phyloP scores from a whole-genome alignment of 2,329 filamentous ascomycete species.

The Coleophoma eucalyptorum region DNA sequence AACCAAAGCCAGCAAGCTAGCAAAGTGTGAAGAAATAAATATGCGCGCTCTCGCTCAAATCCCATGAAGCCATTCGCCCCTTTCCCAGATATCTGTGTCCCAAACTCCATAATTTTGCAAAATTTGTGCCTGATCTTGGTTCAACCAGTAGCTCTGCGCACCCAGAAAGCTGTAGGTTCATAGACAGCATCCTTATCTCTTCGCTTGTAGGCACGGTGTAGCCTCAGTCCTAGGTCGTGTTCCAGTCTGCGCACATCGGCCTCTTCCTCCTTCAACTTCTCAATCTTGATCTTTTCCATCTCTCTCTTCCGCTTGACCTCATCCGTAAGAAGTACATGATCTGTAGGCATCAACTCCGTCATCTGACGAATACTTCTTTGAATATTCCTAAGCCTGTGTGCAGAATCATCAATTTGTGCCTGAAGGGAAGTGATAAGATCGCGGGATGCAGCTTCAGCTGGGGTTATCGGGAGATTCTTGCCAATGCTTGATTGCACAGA shows the following conservation, averaged over 20 bases:
- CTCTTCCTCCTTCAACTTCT: conserved; percentile 61
- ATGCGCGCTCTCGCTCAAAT: background rate
- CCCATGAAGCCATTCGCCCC: background rate
- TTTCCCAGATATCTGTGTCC: background rate
- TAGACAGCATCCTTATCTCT: conserved; percentile 62
- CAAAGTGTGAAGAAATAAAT: background rate
- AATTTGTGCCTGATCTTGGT: background rate
- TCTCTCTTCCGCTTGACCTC: conserved; percentile 56
- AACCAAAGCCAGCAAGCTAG: background rate
- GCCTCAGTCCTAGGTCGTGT: conserved; percentile 72
- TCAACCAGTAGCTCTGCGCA: conserved; percentile 69
- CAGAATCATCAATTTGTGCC: conserved; percentile 60
- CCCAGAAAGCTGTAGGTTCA: conserved; percentile 71
- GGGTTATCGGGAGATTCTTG: conserved; percentile 57
- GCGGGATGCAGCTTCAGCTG: conserved; percentile 54
- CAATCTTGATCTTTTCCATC: conserved; percentile 60
- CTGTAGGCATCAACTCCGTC: conserved; percentile 72
- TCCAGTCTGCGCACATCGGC: conserved; percentile 72
- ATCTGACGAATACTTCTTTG: conserved; percentile 71
- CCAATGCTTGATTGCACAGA: conserved; percentile 23
- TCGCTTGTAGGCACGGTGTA: conserved; percentile 72
- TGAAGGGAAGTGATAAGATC: conserved; percentile 66
- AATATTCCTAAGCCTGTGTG: conserved; percentile 67
- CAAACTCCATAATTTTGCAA: background rate
- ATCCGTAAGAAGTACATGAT: conserved; percentile 63